Conservation (phyloP, 768 basidiomycete species). For the Mrakia blollopis region DNA sequence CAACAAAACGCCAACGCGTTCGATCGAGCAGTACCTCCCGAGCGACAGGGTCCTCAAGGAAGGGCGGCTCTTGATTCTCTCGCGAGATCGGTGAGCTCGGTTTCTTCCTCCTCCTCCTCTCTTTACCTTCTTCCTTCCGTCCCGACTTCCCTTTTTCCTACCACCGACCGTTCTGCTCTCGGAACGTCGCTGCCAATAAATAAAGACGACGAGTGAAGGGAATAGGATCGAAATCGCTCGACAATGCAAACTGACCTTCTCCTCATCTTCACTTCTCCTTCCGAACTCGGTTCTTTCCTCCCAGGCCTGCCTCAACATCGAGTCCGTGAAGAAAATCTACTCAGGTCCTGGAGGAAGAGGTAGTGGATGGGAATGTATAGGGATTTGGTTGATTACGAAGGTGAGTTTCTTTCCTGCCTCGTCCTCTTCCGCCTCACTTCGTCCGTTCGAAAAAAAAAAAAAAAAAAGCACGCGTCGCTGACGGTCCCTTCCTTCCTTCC, state of each 20-base stretch:
- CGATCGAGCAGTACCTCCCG: not conserved
- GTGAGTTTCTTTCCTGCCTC: not conserved
- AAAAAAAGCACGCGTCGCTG: no score
- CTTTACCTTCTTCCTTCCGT: no score
- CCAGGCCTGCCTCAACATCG: not conserved
- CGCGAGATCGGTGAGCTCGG: not conserved
- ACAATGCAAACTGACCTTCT: not conserved
- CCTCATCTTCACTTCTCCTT: not conserved
- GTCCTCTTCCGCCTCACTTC: not conserved
- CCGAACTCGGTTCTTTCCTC: no score
- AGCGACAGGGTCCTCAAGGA: not conserved
- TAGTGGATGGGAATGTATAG: not conserved
- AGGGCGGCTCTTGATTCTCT: not conserved
- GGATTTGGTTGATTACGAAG: not conserved
- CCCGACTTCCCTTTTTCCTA: no score
- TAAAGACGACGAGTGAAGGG: no score
- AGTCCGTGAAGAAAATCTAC: not conserved
- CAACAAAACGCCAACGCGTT: not conserved
- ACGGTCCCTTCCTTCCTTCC: no score
- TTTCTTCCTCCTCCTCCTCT: not conserved
- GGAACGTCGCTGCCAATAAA: no score
- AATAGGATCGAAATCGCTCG: no score
- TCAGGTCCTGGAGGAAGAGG: not conserved
- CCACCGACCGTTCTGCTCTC: no score
- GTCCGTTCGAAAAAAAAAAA: no score